phyloP scores from a whole-genome alignment of 2,329 filamentous ascomycete genomes.

The Trichoderma sp. region DNA sequence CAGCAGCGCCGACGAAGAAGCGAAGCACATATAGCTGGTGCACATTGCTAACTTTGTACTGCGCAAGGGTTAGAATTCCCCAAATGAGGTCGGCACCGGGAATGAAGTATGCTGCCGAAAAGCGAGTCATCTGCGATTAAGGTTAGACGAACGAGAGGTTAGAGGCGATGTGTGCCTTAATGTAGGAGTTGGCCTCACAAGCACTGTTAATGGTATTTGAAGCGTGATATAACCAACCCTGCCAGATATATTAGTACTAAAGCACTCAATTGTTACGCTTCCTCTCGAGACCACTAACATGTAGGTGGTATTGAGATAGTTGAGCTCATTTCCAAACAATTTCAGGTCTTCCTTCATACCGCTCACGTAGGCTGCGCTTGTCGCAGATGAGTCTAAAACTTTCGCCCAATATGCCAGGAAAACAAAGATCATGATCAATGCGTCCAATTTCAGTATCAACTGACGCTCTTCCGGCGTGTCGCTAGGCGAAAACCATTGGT shows the following conservation, averaged over 20 bases:
- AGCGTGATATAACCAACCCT: conserved; percentile 23
- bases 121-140: conserved; percentile 24
- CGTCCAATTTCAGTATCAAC: conserved; percentile 54
- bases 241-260: background rate
- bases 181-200: background rate
- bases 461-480: conserved; percentile 39
- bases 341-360: conserved; percentile 48
- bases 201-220: conserved; percentile 22
- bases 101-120: conserved; percentile 26
- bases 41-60: conserved; percentile 29
- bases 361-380: conserved; percentile 33
- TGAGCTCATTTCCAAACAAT: conserved; percentile 51
- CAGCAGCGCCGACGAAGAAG: conserved; percentile 41
- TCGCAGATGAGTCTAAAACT: conserved; percentile 40
- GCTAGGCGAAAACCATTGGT: conserved; percentile 46
- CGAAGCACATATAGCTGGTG: conserved; percentile 37
- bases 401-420: conserved; percentile 56
- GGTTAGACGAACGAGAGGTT: background rate
- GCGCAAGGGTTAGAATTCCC: conserved; percentile 26
- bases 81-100: conserved; percentile 34
- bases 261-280: background rate
- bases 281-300: conserved; percentile 3
- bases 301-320: conserved; percentile 42
- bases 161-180: background rate
- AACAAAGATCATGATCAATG: conserved; percentile 54